phyloP scores from a whole-genome alignment of 1,284 basidiomycete genomes.

The Ganoderma sinense region DNA sequence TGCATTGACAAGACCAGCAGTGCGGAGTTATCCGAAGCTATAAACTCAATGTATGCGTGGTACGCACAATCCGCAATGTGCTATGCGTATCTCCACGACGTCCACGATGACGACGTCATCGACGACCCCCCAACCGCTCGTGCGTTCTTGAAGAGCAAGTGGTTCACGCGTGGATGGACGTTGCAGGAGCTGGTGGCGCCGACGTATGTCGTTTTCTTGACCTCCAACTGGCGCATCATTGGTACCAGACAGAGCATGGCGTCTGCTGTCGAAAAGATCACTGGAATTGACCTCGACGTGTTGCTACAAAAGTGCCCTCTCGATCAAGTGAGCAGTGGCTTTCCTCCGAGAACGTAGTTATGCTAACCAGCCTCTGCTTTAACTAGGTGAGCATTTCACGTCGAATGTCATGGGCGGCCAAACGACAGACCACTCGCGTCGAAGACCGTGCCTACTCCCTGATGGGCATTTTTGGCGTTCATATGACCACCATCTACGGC shows the following conservation, averaged over 20 bases:
- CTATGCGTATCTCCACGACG: constrained; percentile 4
- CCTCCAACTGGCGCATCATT: not conserved
- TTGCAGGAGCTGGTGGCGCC: not conserved
- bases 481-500: not conserved
- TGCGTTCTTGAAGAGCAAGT: not conserved
- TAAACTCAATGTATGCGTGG: constrained; percentile 18
- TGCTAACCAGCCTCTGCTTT: too few relatives aligned
- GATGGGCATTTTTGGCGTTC: not conserved
- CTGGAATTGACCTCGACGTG: not conserved
- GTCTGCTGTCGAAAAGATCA: not conserved
- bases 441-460: not conserved
- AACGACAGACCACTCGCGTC: not conserved
- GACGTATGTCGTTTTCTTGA: not conserved
- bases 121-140: not conserved
- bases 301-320: not conserved
- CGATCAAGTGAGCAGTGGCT: not conserved
- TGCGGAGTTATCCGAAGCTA: constrained; percentile 16
- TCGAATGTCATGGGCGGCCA: not conserved
- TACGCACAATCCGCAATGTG: constrained; percentile 13
- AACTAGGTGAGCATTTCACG: not conserved
- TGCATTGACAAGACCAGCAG: constrained; percentile 19
- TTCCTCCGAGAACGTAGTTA: not conserved
- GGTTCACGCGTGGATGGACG: constrained; percentile 1
- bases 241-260: not conserved
- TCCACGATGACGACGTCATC: not conserved